Base-by-base conservation (phyloP, 768 basidiomycete genomes). In the Auriscalpium orientale region DNA sequence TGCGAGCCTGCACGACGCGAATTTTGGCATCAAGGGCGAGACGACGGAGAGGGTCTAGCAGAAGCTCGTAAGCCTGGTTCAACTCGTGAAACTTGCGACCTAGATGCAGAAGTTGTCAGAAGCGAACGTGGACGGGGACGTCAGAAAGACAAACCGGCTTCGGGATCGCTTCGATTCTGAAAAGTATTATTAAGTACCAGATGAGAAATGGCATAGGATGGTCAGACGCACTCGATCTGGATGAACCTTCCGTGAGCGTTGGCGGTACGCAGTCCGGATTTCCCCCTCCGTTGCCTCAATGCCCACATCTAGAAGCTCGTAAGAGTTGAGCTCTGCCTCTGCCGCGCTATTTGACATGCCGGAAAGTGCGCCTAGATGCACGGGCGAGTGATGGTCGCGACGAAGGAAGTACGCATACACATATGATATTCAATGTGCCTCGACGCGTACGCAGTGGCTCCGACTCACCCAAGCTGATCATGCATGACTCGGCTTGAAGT, bases 221-320 rank as follows among this genome's bases (percentile, higher is more conserved):
- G 46, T 43, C 10, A 58, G 58, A 77, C 81, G 59, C 61, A 90
- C 90, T 65, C 89, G 81, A 66, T 92, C 91, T 33, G 91, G 91
- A 71, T 93, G 91, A 37, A 91, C 88, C 72, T 90, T 91, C 63
- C 90, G 76, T 1, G 91, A 91, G 33, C 81, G 76, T 56, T 88
- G 78, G 43, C 90, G 79, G 62, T 91, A 93, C 0, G 90, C 89
- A 3, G 83, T 88, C 56, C 81, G 78, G 53, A 93, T 88, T 60
- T 91, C 89, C 51, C 81, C 79, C 56, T 91, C 89, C 34, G 85
- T 85, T 16, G 85, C 77, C 59, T 89, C 87, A 43, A 75, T 63
- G 7, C 74, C 72, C 34, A 91, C 61, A 3, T 74, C 79, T 1
- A 92, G 73, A 0, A 91, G 72, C 52, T 90, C 86, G 66, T 92